A percentile compares a stretch with the other conserved stretches of the same genome.
phyloP scores from a whole-genome alignment of 1,284 basidiomycete species.

The Ganoderma leucocontextum region DNA sequence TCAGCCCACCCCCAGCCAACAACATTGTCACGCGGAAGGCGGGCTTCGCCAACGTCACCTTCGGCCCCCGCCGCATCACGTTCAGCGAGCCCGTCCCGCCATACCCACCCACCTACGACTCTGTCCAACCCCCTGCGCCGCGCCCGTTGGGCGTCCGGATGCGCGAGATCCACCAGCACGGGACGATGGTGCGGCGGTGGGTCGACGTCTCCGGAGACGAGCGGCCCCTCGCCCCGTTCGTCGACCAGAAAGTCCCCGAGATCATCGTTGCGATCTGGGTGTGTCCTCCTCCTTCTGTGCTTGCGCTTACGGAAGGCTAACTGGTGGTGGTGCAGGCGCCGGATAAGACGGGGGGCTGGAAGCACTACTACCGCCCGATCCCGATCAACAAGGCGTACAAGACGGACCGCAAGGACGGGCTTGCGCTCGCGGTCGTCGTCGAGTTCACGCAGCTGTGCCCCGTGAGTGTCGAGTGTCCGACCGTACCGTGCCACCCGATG shows the following conservation, averaged over 20 bases:
- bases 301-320: background rate
- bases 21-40: background rate
- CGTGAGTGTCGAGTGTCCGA: background rate
- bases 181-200: background rate
- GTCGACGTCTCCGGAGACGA: background rate
- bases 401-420: conserved; percentile 2
- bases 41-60: background rate
- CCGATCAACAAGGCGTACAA: conserved; percentile 4
- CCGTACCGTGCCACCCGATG: background rate
- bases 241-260: background rate
- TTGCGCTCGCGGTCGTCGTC: conserved; percentile 4
- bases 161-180: conserved; percentile 3
- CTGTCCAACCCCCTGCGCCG: background rate
- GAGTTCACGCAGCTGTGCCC: conserved; percentile 2
- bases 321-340: background rate
- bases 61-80: conserved; percentile 5
- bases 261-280: conserved; percentile 7
- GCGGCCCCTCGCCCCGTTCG: background rate
- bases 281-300: background rate
- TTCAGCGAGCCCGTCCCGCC: conserved; percentile 1
- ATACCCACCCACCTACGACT: background rate
- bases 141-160: background rate
- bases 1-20: background rate
- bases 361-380: conserved; percentile 6
- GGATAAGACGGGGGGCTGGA: background rate